Evolutionary conservation across 1,139 yeast species (phyloP), one percentile per base, ranked within the genome.

Genomic region (Scheffersomyces titani): DNA sequence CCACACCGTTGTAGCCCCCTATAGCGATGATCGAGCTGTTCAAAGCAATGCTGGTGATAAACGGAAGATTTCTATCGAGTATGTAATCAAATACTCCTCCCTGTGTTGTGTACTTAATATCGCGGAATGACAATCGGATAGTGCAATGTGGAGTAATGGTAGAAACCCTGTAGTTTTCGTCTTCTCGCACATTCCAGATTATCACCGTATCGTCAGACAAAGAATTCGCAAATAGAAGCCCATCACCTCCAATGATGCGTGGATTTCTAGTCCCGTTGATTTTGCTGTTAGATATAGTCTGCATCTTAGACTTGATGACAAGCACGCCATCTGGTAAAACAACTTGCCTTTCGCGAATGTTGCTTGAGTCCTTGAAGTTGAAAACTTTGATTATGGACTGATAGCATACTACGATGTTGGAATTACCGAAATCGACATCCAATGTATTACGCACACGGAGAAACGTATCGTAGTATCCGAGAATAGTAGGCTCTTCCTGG

Each of bases 1-100:
- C 80, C 59, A 77, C 78, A 19, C 94, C 94, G 61, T 86, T 82
- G 62, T 80, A 82, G 1, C 90, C 89, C 0, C 90, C 89, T 2
- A 87, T 75, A 0, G 86, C 76, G 6, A 88, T 72, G 3, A 88
- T 80, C 60, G 74, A 53, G 70, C 84, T 63, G 73, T 77, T 64
- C 66, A 82, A 53, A 57, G 78, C 71, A 67, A 78, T 57, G 59
- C 77, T 60, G 57, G 79, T 61, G 52, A 68, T 55, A 5, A 61
- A 55, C 4, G 60, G 60, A 2, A 59, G 51, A 19, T 46, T 46
- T 46, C 49, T n/a, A 19, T 46, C 49, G 6, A 46, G 7, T 3
- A 46, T 46, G n/a, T 20, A 22, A 46, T 20, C 19, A 19, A 46
- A 46, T 5, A 46, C 24, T 46, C 24, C 20, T 46, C 24, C 20